Evolutionary conservation across 257 asterid species (phyloP), one percentile per base, ranked within the genome.

Genomic region (Lavandula angustifolia): DNA sequence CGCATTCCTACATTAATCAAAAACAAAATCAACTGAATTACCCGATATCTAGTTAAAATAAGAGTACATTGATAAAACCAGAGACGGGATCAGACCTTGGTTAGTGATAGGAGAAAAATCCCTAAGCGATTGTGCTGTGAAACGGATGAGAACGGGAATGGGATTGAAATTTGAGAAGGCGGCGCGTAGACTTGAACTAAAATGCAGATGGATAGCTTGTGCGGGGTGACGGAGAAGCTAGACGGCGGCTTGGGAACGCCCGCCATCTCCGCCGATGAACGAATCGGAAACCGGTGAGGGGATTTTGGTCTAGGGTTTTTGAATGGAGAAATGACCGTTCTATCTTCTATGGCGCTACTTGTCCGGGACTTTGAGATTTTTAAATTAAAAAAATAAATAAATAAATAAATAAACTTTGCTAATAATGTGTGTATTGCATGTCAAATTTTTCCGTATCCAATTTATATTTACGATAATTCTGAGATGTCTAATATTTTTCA

Each of bases 41-140:
- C 47, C 37, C 17, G 51, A 11, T 71, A 35, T 29, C 60, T 5
- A 33, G 50, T 50, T 37, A 42, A 52, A 33, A 58, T 0, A 22
- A 65, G 9, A 46, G 2, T 4, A 31, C 1, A 14, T 1, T 7
- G 35, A 4, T 16, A 31, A 44, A 4, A 43, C 12, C 31, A 10
- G 7, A 9, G 61, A 57, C 7, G 10, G 52, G 49, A 31, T 38
- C 58, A 7, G 41, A 92, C 98, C 95, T 90, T 90, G 32, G 90
- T 84, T 58, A 89, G 92, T 7, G 95, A 62, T 51, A 90, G 9
- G 32, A 92, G 79, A 82, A 84, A 80, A 75, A 85, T 61, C 35
- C 94, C 97, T 52, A 89, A 87, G 22, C 87, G 79, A 67, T 94
- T 94, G 80, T 94, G 99, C 75, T 90, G 95, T 11, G 92, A 67